Percentiles rank a stretch among this genome's conserved stretches.
phyloP scores from a whole-genome alignment of 345 rosid genomes.

The Salix brachista region DNA sequence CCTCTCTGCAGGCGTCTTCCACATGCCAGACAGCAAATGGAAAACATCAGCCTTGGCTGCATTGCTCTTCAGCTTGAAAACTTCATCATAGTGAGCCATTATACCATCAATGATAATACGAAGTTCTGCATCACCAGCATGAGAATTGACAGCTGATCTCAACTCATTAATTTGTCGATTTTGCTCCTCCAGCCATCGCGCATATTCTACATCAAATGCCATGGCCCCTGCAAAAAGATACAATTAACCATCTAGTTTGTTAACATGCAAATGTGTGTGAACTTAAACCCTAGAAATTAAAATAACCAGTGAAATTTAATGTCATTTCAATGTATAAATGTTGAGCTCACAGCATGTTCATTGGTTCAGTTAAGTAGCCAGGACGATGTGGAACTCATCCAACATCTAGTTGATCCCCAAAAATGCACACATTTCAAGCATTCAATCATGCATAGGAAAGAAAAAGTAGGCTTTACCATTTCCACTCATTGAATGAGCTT shows the following conservation, averaged over 20 bases:
- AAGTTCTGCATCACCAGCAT: slow-evolving; percentile 93
- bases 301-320: not conserved
- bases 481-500: slow-evolving; percentile 86
- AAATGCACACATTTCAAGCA: not conserved
- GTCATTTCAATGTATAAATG: not conserved
- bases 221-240: slow-evolving; percentile 67
- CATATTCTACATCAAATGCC: slow-evolving; percentile 94
- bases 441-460: not conserved
- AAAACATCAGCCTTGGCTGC: slow-evolving; percentile 97
- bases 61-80: slow-evolving; percentile 86
- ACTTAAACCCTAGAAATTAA: not conserved
- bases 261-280: not conserved
- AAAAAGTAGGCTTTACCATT: slow-evolving; percentile 52
- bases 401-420: not conserved
- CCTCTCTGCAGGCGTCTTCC: slow-evolving; percentile 99
- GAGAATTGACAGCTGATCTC: slow-evolving; percentile 87
- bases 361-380: not conserved
- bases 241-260: slow-evolving; percentile 4
- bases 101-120: slow-evolving; percentile 76
- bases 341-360: not conserved
- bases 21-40: slow-evolving; percentile 96
- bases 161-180: slow-evolving; percentile 80
- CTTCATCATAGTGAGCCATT: slow-evolving; percentile 89
- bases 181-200: slow-evolving; percentile 93
- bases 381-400: not conserved